These are phyloP conservation scores for Viola pubescens DNA, from an alignment of 441 rosid species.

Conservation along the genomic window DNA sequence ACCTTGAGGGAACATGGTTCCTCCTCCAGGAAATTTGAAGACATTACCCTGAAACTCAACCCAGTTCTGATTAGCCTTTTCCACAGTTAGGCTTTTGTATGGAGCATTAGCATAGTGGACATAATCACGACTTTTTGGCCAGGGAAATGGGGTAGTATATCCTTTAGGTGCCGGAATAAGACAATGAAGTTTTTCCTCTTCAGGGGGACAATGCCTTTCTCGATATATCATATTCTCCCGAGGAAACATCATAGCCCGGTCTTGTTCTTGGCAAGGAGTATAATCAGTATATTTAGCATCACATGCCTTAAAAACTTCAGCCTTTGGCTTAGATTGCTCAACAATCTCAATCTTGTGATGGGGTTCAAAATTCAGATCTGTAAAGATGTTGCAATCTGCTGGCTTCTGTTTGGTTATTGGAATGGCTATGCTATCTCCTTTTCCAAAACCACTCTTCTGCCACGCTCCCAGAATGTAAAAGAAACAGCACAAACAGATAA, in stretches of 20 bases:
- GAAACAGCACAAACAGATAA: constrained; percentile 73
- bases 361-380: constrained; percentile 35
- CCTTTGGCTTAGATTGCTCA: constrained; percentile 9
- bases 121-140: constrained; percentile 73
- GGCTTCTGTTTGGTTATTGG: constrained; percentile 42
- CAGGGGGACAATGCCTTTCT: constrained; percentile 81
- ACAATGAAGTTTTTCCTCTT: constrained; percentile 45
- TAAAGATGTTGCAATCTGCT: constrained; percentile 51
- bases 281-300: constrained; percentile 40
- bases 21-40: constrained; percentile 86
- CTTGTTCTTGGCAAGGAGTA: constrained; percentile 72
- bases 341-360: constrained; percentile 19
- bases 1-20: constrained; percentile 91
- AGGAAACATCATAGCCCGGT: constrained; percentile 57
- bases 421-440: constrained; percentile 71
- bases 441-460: constrained; percentile 92
- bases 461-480: constrained; percentile 89
- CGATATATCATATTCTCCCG: constrained; percentile 58
- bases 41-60: constrained; percentile 58
- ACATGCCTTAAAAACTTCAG: constrained; percentile 40
- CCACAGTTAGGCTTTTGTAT: constrained; percentile 66
- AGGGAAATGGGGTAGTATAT: constrained; percentile 59
- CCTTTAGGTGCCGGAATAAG: constrained; percentile 79
- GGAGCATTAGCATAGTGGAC: constrained; percentile 84
- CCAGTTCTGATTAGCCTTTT: constrained; percentile 87